These are phyloP conservation scores for Striga asiatica DNA, from an alignment of 257 asterid genomes.

Conservation along the genomic window DNA sequence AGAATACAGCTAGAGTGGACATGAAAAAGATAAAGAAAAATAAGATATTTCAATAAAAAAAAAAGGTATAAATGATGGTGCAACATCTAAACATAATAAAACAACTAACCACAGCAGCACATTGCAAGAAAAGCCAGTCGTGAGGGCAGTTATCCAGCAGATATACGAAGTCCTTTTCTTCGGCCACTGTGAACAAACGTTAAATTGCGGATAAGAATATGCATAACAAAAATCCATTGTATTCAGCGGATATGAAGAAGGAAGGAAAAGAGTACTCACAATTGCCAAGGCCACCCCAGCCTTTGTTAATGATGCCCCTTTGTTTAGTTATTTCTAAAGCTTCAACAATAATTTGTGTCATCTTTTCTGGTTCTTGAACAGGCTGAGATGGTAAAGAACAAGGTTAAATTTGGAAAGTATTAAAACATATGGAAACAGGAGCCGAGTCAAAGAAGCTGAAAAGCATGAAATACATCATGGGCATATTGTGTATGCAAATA, in stretches of 20 bases:
- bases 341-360: slow-evolving; percentile 78
- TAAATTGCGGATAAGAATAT: not conserved
- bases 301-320: slow-evolving; percentile 89
- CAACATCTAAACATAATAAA: slow-evolving; percentile 11
- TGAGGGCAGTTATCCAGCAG: slow-evolving; percentile 71
- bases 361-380: slow-evolving; percentile 86
- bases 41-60: not conserved
- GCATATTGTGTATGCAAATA: not conserved
- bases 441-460: not conserved
- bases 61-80: not conserved
- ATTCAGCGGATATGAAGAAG: not conserved
- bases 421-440: not conserved
- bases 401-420: not conserved
- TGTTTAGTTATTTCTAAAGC: slow-evolving; percentile 76
- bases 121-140: slow-evolving; percentile 84
- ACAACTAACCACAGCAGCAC: slow-evolving; percentile 66
- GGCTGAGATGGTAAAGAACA: slow-evolving; percentile 46
- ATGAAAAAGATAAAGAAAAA: not conserved
- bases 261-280: slow-evolving; percentile 45
- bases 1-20: too few relatives aligned
- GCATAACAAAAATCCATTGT: not conserved
- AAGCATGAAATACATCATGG: not conserved
- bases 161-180: slow-evolving; percentile 60
- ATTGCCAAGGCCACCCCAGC: slow-evolving; percentile 99
- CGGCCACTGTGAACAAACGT: slow-evolving; percentile 50